Percentiles rank a stretch among this genome's conserved stretches.
Evolutionary conservation across 1,284 basidiomycete species (phyloP).

Genomic region (Leccinum fallax): DNA sequence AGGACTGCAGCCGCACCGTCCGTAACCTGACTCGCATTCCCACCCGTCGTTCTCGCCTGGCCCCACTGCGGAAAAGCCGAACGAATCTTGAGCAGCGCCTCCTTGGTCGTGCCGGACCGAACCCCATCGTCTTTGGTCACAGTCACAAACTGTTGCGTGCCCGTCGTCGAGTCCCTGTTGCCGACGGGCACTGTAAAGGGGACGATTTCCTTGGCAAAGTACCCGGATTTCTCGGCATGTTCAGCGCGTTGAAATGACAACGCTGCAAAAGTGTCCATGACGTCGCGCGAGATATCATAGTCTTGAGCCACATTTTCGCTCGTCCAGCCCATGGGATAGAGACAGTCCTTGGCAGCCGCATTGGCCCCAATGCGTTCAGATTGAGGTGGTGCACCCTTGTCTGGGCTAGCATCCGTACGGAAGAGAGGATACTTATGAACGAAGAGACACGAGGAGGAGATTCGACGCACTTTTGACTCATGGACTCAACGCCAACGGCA

Average conservation of each 20-base stretch:
- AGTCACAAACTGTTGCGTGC: constrained; percentile 55
- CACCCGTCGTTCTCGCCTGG: constrained; percentile 78
- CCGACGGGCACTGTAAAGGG: constrained; percentile 70
- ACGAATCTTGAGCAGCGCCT: constrained; percentile 66
- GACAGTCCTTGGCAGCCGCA: constrained; percentile 57
- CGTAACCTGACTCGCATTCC: constrained; percentile 87
- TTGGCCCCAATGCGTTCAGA: constrained; percentile 61
- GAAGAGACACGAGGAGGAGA: not conserved
- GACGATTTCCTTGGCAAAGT: constrained; percentile 79
- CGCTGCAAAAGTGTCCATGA: constrained; percentile 87
- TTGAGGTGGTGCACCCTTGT: constrained; percentile 60
- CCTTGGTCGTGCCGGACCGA: constrained; percentile 74
- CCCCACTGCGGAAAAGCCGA: constrained; percentile 91
- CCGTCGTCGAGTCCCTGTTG: constrained; percentile 49
- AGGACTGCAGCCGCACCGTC: constrained; percentile 88
- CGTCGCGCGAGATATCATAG: constrained; percentile 79
- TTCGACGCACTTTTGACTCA: constrained; percentile 68
- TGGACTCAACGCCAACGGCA: constrained; percentile 83
- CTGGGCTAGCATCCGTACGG: constrained; percentile 48
- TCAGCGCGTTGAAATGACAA: constrained; percentile 79
- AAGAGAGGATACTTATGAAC: not conserved
- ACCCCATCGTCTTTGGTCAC: constrained; percentile 84
- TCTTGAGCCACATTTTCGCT: constrained; percentile 75
- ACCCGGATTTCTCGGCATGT: constrained; percentile 63
- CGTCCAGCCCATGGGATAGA: constrained; percentile 86